Evolutionary conservation across 305 asterid genomes (phyloP).

Genomic region (Nicotiana rustica): DNA sequence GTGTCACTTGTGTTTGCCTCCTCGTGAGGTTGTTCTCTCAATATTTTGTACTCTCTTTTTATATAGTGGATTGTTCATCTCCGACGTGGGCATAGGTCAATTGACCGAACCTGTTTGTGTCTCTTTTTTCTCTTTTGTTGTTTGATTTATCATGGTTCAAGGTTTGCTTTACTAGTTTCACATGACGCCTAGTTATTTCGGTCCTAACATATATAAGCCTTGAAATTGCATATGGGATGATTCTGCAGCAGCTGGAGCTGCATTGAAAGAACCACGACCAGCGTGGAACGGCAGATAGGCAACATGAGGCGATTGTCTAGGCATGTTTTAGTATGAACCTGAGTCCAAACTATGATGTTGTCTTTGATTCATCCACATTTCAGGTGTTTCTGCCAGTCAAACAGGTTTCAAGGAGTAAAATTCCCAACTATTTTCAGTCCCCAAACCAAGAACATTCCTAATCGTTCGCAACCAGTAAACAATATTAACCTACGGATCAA

Average conservation of each 20-base stretch:
- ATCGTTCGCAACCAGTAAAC: background rate
- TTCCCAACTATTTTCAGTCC: background rate
- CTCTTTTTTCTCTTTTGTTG: too few species aligned
- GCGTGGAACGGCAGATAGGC: slow-evolving; percentile 80
- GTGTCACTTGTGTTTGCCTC: too few species aligned
- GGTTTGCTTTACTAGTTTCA: too few species aligned
- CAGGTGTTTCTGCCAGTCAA: slow-evolving; percentile 81
- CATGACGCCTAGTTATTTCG: too few species aligned
- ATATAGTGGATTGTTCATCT: too few species aligned
- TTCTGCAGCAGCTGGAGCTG: slow-evolving; percentile 64
- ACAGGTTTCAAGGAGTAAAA: background rate
- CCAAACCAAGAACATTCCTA: background rate
- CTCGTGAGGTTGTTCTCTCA: too few species aligned
- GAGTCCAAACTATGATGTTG: slow-evolving; percentile 71
- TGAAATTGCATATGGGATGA: slow-evolving; percentile 92
- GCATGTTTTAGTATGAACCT: slow-evolving; percentile 56
- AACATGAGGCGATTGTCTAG: slow-evolving; percentile 78
- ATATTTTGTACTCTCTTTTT: too few species aligned
- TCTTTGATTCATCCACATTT: slow-evolving; percentile 86
- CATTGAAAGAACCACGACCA: slow-evolving; percentile 71
- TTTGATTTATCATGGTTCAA: too few species aligned
- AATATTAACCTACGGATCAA: background rate
- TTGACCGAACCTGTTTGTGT: too few species aligned
- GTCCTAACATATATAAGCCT: slow-evolving; percentile 42
- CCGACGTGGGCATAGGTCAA: too few species aligned